phyloP scores from a whole-genome alignment of 2,329 filamentous ascomycete species.

The Fusarium nanum region DNA sequence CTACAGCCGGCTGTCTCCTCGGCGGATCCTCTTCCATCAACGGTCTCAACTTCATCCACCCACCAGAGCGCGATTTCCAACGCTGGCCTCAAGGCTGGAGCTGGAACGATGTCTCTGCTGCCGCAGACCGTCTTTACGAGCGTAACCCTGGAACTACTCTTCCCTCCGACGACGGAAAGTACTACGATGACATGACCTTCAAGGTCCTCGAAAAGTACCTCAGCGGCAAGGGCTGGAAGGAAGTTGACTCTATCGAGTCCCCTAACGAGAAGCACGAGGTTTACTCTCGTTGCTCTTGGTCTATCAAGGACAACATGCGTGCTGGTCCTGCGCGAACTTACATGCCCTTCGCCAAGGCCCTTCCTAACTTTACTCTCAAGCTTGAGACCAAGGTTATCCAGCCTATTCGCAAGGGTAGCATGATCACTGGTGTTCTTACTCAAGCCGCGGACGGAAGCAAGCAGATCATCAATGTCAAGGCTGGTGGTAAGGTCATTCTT shows the following conservation, averaged over 20 bases:
- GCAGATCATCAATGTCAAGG: constrained; percentile 46
- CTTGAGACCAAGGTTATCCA: constrained; percentile 73
- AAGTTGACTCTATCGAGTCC: constrained; percentile 71
- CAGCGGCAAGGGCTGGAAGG: constrained; percentile 69
- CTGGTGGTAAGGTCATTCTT: constrained; percentile 64
- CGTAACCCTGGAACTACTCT: constrained; percentile 68
- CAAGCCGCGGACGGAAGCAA: constrained; percentile 61
- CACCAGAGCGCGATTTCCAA: constrained; percentile 42
- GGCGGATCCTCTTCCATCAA: constrained; percentile 47
- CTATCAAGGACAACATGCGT: constrained; percentile 73
- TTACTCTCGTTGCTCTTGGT: constrained; percentile 74
- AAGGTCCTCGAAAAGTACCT: constrained; percentile 70
- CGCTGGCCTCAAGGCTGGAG: constrained; percentile 44
- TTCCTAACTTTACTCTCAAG: constrained; percentile 74
- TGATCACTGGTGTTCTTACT: constrained; percentile 73
- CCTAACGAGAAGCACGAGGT: constrained; percentile 74
- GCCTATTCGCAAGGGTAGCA: constrained; percentile 70
- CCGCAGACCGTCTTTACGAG: constrained; percentile 44
- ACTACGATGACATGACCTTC: constrained; percentile 74
- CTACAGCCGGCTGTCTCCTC: constrained; percentile 43
- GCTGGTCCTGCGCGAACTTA: constrained; percentile 78
- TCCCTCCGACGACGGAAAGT: constrained; percentile 73
- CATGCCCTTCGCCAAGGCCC: constrained; percentile 68
- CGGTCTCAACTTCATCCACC: constrained; percentile 46
- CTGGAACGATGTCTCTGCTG: constrained; percentile 39